Base-by-base conservation (phyloP, 768 basidiomycete species). In the Suillus americanus region DNA sequence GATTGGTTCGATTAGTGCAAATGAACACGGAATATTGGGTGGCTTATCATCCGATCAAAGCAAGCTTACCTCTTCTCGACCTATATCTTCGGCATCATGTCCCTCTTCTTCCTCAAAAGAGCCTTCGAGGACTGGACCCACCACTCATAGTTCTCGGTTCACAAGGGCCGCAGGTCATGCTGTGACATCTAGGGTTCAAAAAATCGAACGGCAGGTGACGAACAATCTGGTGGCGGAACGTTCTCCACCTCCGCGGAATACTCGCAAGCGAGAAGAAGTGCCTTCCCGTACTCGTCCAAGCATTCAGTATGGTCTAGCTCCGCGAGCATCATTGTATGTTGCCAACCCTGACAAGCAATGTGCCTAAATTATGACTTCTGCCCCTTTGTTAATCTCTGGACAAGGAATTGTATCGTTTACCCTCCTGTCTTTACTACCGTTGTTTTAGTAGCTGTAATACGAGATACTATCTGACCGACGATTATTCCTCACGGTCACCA, bases 271-370 rank as follows among this genome's bases (percentile, higher is more conserved):
- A 60, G 83, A 84, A 69, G 82, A 81, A 70, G 74, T 75, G 64
- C 71, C 78, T 56, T 78, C 73, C 65, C 81, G 76, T 70, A 75
- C 78, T 60, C 75, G 78, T 60, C 68, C 76, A 60, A 74, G 73
- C 50, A 79, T 87, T 43, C 80, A 83, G 33, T 93, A 92, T 72
- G 90, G 90, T 14, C 81, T 92, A 40, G 87, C 82, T 41, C 85
- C 86, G 28, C 82, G 84, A 65, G 76, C 84, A 23, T 85, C 85
- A 66, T 79, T 94, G 37, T 93, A 85, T 68, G 81, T 94, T 60
- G 89, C 89, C 28, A 93, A 94, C 75, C 91, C 92, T 20, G 88
- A 89, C 70, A 40, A 50, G 16, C 5, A 30, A 16, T 70, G 56
- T 55, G 41, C 53, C 57, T 59, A 59, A 16, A 38, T 38, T 16